Conservation (phyloP, 2,329 filamentous ascomycete genomes). For the Colletotrichum endophyticum region DNA sequence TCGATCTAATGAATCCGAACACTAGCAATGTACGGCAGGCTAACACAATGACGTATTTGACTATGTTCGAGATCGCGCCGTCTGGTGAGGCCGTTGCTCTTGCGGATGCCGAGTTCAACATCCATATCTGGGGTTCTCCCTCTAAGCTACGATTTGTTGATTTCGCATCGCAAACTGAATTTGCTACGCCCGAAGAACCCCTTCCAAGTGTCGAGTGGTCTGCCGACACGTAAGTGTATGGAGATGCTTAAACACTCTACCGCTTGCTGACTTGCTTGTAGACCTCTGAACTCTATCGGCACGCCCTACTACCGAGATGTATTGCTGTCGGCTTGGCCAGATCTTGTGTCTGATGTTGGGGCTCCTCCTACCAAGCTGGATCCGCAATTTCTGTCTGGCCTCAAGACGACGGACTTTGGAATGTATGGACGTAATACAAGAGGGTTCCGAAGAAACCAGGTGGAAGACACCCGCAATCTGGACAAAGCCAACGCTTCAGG, state of each 20-base stretch:
- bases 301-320: constrained; percentile 93
- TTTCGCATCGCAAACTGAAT: constrained; percentile 77
- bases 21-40: constrained; percentile 85
- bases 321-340: constrained; percentile 89
- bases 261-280: neutral
- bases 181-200: constrained; percentile 69
- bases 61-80: constrained; percentile 83
- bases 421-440: constrained; percentile 79
- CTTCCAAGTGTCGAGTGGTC: constrained; percentile 70
- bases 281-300: constrained; percentile 82
- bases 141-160: constrained; percentile 88
- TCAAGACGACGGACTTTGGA: constrained; percentile 77
- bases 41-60: constrained; percentile 73
- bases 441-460: constrained; percentile 79
- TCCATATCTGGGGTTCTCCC: constrained; percentile 89
- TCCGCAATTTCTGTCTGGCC: constrained; percentile 67
- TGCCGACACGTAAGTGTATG: constrained; percentile 64
- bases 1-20: constrained; percentile 93
- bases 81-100: constrained; percentile 87
- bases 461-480: constrained; percentile 73
- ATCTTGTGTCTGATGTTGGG: constrained; percentile 83
- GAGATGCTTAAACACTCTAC: neutral
- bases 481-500: constrained; percentile 64
- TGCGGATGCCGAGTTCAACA: constrained; percentile 76
- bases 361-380: constrained; percentile 81